A percentile compares a stretch with the other conserved stretches of the same genome.
Conservation (phyloP, 257 asterid species). For the Parsonsia alboflavescens region DNA sequence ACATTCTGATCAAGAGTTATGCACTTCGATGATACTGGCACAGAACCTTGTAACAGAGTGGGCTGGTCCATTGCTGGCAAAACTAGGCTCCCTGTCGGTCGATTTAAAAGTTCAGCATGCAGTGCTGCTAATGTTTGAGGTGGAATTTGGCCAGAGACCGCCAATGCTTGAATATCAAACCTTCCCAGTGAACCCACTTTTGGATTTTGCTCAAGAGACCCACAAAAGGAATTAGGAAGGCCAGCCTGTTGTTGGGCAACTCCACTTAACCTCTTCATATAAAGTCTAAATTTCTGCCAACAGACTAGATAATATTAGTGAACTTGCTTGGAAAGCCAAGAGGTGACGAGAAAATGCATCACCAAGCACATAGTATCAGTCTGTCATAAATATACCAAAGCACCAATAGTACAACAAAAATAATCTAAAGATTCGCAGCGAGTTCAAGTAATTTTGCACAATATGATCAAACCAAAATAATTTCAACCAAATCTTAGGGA, state of each 20-base stretch:
- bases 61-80: constrained; percentile 57
- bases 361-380: background rate
- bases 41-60: constrained; percentile 46
- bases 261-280: constrained; percentile 75
- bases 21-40: constrained; percentile 49
- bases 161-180: constrained; percentile 63
- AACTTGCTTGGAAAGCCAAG: background rate
- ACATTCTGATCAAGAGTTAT: constrained; percentile 41
- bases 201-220: constrained; percentile 51
- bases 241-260: constrained; percentile 66
- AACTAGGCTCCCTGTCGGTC: constrained; percentile 43
- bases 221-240: constrained; percentile 51
- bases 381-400: background rate
- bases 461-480: background rate
- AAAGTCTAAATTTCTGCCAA: constrained; percentile 73
- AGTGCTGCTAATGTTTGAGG: constrained; percentile 62
- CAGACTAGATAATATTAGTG: constrained; percentile 1
- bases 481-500: background rate
- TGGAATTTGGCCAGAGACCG: constrained; percentile 63
- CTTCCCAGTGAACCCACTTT: constrained; percentile 53
- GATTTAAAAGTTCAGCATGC: constrained; percentile 60
- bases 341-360: background rate
- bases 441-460: background rate
- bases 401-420: background rate
- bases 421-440: background rate